Evolutionary conservation across 73 alveolate genomes (phyloP), one percentile per base, ranked within the genome.

Genomic region (Blepharisma japonicum): DNA sequence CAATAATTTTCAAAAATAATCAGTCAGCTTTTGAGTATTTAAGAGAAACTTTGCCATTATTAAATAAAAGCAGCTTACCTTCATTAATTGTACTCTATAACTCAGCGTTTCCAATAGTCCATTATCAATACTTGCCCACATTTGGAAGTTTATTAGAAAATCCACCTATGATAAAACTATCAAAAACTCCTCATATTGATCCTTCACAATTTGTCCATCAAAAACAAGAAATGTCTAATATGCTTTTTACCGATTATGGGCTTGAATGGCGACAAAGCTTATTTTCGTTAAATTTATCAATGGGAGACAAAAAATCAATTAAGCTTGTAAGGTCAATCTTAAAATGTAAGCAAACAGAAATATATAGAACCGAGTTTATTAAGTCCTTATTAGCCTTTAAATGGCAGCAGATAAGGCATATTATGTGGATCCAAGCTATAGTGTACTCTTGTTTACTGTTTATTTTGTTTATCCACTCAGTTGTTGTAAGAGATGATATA

Each of bases 341-440:
- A 14, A 14, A 61, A 61, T 61, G 74, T 5, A 18, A n/a, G 14
- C 14, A 61, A 8, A n/a, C 47, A 14, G 74, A 61, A 25, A 61
- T 61, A n/a, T 61, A 18, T 25, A n/a, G 74, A 61, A 61, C 74
- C 0, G 74, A 61, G 47, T 61, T 61, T 5, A 61, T 61, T 18
- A 61, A 61, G 23, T 14, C 74, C 0, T 5, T 61, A 14, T 25
- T 61, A 20, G 23, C 14, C 18, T 61, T 14, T 25, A 61, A 61
- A 61, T 61, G 74, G 48, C 74, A 39, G 23, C 74, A 61, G 5
- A 61, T 61, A 8, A 0, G 74, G 0, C 23, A 39, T n/a, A 39
- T 61, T 14, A 8, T 61, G 14, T 14, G 14, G 18, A 8, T 61
- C 18, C 74, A 61, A 25, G 74, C 74, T 9, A 14, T n/a, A n/a